Base-by-base conservation (phyloP, 805 yeast genomes). In the Yarrowia keelungensis region DNA sequence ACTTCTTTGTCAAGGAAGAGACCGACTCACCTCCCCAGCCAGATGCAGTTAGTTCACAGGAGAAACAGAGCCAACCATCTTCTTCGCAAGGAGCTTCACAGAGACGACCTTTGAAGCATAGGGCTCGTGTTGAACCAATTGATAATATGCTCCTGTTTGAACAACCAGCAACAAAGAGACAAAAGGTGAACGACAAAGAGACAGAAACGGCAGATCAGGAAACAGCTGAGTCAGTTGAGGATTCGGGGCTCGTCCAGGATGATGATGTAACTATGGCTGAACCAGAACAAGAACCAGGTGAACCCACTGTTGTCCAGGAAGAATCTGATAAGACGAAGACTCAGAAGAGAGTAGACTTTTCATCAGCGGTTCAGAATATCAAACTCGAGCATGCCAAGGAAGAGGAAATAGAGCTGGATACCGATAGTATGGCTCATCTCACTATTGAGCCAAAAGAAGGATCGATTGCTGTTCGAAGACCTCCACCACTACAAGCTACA, bases 1-100 rank as follows among this genome's bases (percentile, higher is more conserved):
- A 59, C 22, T 59, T 59, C 15, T 59, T 59, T 47, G 65, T 59
- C n/a, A 59, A 59, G n/a, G 65, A 45, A 59, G 65, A 59, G 35
- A 35, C 41, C 4, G 65, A 43, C 11, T 32, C 51, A 16, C 39
- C 51, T 5, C 36, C 45, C 0, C 65, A n/a, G 10, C 51, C 65
- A 16, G 65, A 59, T 11, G 14, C n/a, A 14, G 16, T 16, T 10
- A 15, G 35, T 12, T 53, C 59, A 0, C 59, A 53, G 10, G 65
- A 59, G 9, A 45, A 35, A 1, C 50, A 12, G 39, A 56, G 43
- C 5, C 61, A 54, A 12, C 64, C 64, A 11, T 14, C 47, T n/a
- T 32, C 64, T 5, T 42, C 64, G 2, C 51, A 45, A 12, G 49
- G 36, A 14, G 16, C 62, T 14, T 43, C 65, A 2, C 65, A 59